Percentiles rank a stretch among this genome's conserved stretches.
Conservation (phyloP, 1,284 basidiomycete genomes). For the Kwoniella shivajii region DNA sequence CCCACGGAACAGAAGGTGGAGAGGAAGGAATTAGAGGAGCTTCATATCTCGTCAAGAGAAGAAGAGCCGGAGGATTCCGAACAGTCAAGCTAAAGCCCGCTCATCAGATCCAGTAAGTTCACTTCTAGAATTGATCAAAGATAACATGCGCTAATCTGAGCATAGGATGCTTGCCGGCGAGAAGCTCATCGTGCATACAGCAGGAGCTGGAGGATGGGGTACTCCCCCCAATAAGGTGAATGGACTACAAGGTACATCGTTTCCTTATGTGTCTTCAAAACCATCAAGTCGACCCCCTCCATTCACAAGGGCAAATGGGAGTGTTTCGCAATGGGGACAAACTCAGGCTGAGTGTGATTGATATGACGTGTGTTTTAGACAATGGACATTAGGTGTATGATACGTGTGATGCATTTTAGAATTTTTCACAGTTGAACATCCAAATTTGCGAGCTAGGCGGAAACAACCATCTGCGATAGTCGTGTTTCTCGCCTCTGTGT, state of each 20-base stretch:
- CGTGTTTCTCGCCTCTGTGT: too few relatives aligned
- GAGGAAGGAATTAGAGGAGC: constrained; percentile 72
- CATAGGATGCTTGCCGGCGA: constrained; percentile 17
- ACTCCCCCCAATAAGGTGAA: not conserved
- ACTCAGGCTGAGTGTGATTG: constrained; percentile 24
- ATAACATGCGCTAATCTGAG: not conserved
- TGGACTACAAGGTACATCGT: not conserved
- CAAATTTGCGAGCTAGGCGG: too few relatives aligned
- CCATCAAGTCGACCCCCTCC: constrained; percentile 14
- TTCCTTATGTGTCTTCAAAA: constrained; percentile 9
- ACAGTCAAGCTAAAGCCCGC: constrained; percentile 21
- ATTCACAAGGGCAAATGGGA: constrained; percentile 22
- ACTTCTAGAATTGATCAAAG: not conserved
- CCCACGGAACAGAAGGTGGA: constrained; percentile 89
- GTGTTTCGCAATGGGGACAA: constrained; percentile 21
- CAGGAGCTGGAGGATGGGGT: constrained; percentile 23
- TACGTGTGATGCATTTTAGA: too few relatives aligned
- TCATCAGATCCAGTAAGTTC: constrained; percentile 19
- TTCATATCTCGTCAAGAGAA: constrained; percentile 67
- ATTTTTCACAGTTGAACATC: too few relatives aligned
- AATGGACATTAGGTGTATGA: too few relatives aligned
- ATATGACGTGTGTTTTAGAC: too few relatives aligned
- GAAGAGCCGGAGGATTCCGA: constrained; percentile 14
- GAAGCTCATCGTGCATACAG: constrained; percentile 21
- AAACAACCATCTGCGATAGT: too few relatives aligned